Conservation (phyloP, 2,329 filamentous ascomycete species). For the Zasmidium angulare region DNA sequence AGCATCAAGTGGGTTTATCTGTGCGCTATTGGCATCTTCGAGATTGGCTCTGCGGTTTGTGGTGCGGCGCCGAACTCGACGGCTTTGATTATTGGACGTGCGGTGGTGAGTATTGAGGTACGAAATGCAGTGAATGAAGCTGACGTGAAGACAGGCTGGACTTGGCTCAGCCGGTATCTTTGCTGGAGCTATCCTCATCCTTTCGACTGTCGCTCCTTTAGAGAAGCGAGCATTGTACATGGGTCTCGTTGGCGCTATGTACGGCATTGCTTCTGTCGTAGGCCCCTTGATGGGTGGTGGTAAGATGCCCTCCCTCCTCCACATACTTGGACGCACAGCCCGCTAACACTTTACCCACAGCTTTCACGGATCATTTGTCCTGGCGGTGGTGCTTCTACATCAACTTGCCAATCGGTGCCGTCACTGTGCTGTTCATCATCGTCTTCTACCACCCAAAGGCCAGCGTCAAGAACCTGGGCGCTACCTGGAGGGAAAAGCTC, state of each 20-base stretch:
- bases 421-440: conserved; percentile 39
- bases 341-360: conserved; percentile 10
- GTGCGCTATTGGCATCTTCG: conserved; percentile 48
- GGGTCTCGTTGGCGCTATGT: conserved; percentile 51
- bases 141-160: conserved; percentile 36
- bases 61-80: conserved; percentile 51
- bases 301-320: neutral
- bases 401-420: conserved; percentile 53
- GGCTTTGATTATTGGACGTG: conserved; percentile 53
- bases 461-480: conserved; percentile 33
- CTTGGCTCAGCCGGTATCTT: conserved; percentile 53
- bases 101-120: conserved; percentile 35
- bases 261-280: conserved; percentile 48
- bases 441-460: conserved; percentile 38
- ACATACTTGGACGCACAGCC: too few species aligned
- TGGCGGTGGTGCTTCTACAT: conserved; percentile 43
- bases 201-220: conserved; percentile 47
- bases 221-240: conserved; percentile 50
- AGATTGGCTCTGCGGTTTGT: conserved; percentile 54
- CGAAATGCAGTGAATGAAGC: too few species aligned
- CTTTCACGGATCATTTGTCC: conserved; percentile 35
- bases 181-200: conserved; percentile 49
- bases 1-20: conserved; percentile 50
- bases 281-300: conserved; percentile 47
- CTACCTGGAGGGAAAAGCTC: conserved; percentile 37